Percentiles rank a stretch among this genome's conserved stretches.
These are phyloP conservation scores for Solanum habrochaites DNA, from an alignment of 257 asterid species.

Conservation along the genomic window DNA sequence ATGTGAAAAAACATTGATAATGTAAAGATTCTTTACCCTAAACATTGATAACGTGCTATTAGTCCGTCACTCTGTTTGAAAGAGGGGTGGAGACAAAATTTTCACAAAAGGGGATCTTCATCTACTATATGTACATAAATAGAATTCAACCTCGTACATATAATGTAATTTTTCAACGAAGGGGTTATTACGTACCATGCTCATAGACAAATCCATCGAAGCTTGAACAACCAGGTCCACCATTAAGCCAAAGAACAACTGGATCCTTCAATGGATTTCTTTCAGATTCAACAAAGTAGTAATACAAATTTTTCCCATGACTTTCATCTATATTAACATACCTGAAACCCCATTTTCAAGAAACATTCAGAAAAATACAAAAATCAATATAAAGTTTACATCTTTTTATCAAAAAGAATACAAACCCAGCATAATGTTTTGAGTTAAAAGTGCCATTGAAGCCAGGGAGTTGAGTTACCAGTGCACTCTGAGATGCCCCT, in stretches of 20 bases:
- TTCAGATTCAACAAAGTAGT: conserved; percentile 86
- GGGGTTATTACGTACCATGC: conserved; percentile 28
- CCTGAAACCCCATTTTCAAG: conserved; percentile 23
- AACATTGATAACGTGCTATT: neutral
- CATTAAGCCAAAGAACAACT: conserved; percentile 92
- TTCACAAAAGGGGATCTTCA: neutral
- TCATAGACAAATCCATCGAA: conserved; percentile 94
- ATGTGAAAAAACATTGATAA: neutral
- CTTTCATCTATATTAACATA: conserved; percentile 58
- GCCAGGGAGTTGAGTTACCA: conserved; percentile 58
- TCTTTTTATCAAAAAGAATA: neutral
- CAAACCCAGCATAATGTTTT: conserved; percentile 81
- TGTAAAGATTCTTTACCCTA: neutral
- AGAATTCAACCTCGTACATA: neutral
- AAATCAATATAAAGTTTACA: neutral
- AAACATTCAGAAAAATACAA: neutral
- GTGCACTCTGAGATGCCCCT: conserved; percentile 58
- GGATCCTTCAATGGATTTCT: conserved; percentile 66
- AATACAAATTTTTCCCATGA: conserved; percentile 58
- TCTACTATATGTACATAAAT: neutral
- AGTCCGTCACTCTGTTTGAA: neutral
- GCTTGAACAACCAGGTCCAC: conserved; percentile 99
- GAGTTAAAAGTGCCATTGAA: conserved; percentile 63
- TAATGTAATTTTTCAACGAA: neutral
- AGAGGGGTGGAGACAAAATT: neutral